These are phyloP conservation scores for Zanthoxylum bungeanum DNA, from an alignment of 345 rosid species.

Conservation along the genomic window DNA sequence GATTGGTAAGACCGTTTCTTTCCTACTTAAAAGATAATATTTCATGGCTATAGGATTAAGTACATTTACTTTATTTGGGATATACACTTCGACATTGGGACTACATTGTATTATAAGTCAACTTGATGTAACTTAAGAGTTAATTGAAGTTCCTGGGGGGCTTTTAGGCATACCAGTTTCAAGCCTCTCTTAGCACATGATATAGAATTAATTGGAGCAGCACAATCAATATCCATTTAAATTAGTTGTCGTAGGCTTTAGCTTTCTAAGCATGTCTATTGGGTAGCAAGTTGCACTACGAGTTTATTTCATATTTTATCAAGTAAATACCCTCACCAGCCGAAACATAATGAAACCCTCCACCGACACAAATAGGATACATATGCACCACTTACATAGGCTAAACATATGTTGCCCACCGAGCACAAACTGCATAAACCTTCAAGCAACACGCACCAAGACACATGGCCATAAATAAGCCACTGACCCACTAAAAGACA, in stretches of 20 bases:
- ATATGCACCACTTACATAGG: no score
- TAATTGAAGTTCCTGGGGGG: not conserved
- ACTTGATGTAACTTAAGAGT: not conserved
- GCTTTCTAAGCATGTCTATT: not conserved
- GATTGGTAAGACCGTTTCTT: slow-evolving; percentile 45
- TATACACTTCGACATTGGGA: not conserved
- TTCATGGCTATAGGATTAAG: not conserved
- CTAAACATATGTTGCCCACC: no score
- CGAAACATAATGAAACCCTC: no score
- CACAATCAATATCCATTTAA: not conserved
- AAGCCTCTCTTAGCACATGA: not conserved
- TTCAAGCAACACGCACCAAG: no score
- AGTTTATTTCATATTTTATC: not conserved
- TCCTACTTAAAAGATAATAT: not conserved
- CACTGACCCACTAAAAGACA: no score
- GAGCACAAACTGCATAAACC: no score
- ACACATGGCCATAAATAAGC: no score
- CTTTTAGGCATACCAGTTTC: not conserved
- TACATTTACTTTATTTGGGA: not conserved
- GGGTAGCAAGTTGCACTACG: not conserved
- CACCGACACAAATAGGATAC: no score
- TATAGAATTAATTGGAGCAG: not conserved
- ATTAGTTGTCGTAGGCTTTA: not conserved
- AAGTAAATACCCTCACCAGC: no score
- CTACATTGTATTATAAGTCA: not conserved